phyloP scores from a whole-genome alignment of 2,329 filamentous ascomycete species.

The Pseudogymnoascus sp. region DNA sequence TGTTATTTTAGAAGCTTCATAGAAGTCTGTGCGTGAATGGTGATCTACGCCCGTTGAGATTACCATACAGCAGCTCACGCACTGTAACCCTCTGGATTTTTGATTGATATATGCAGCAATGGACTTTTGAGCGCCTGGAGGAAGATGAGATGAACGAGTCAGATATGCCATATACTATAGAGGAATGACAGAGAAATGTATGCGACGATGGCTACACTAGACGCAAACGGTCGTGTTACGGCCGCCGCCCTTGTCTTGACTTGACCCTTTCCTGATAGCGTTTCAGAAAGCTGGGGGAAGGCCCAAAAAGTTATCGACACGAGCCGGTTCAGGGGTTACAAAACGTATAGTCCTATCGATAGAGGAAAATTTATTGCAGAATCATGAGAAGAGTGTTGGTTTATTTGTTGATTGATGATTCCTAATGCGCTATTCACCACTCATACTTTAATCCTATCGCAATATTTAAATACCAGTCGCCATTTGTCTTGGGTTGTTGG shows the following conservation, averaged over 20 bases:
- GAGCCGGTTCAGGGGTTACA: slow-evolving; percentile 3
- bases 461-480: not conserved
- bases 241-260: not conserved
- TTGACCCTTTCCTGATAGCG: not conserved
- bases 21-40: slow-evolving; percentile 1
- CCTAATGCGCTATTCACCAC: not conserved
- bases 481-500: not conserved
- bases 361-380: not conserved
- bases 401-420: not conserved
- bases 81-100: not conserved
- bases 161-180: not conserved
- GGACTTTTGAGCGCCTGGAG: not conserved
- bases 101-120: not conserved
- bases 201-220: slow-evolving; percentile 1
- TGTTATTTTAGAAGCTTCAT: not conserved
- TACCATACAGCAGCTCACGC: not conserved
- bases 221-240: slow-evolving; percentile 7
- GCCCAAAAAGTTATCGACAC: not conserved
- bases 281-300: slow-evolving; percentile 3
- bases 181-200: not conserved
- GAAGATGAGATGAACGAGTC: not conserved
- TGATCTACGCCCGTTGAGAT: slow-evolving; percentile 3
- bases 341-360: not conserved
- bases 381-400: not conserved
- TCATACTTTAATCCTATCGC: not conserved